Evolutionary conservation across 371 early-diverging fungal species (phyloP).

Genomic region (Syncephalastrum sp.): DNA sequence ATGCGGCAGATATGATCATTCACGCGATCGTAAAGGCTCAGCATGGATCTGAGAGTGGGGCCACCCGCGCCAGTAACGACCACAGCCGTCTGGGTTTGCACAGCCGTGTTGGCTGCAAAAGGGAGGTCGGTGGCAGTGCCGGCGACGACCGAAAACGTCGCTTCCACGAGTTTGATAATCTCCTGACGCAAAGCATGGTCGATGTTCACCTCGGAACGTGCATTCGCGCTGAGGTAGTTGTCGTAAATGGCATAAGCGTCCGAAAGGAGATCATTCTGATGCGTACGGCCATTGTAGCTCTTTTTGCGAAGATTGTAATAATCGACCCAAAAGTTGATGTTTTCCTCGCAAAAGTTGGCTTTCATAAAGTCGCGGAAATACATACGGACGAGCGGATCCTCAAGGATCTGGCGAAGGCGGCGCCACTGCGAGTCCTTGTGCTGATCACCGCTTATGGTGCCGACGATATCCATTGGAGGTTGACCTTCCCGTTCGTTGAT

Average conservation of each 20-base stretch:
- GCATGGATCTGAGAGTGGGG: constrained; percentile 19
- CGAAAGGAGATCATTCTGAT: constrained; percentile 32
- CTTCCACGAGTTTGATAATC: constrained; percentile 32
- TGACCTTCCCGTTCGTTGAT: constrained; percentile 97
- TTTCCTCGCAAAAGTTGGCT: constrained; percentile 72
- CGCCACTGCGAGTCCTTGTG: constrained; percentile 52
- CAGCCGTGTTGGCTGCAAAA: constrained; percentile 10
- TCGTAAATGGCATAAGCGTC: constrained; percentile 56
- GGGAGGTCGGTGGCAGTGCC: constrained; percentile 14
- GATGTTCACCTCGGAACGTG: constrained; percentile 58
- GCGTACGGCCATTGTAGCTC: constrained; percentile 5
- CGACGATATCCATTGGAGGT: constrained; percentile 33
- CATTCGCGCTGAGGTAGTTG: constrained; percentile 51
- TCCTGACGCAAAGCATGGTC: constrained; percentile 44
- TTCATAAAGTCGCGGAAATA: constrained; percentile 61
- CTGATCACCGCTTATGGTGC: constrained; percentile 3
- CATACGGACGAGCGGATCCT: constrained; percentile 50
- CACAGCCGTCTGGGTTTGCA: constrained; percentile 9
- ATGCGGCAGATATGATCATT: constrained; percentile 69
- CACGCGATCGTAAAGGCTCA: constrained; percentile 54
- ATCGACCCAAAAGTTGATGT: constrained; percentile 69
- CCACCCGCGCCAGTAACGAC: constrained; percentile 13
- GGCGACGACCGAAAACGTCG: constrained; percentile 20
- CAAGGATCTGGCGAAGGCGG: constrained; percentile 57
- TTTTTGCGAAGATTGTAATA: constrained; percentile 32